Conservation (phyloP, 306 rosid species). For the Corylus americana region DNA sequence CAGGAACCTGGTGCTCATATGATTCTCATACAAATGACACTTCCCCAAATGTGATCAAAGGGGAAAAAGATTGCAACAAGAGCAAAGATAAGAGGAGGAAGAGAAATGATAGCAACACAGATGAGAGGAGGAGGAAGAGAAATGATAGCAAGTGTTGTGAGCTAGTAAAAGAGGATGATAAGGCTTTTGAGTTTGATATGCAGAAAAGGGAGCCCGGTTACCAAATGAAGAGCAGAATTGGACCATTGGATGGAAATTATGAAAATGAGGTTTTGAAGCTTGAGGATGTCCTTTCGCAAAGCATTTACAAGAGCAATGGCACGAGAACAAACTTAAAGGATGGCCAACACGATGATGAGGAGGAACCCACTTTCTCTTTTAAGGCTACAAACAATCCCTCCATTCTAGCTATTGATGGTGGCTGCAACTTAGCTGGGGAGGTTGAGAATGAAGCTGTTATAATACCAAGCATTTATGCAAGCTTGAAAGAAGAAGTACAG, state of each 20-base stretch:
- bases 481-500: background rate
- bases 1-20: background rate
- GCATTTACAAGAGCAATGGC: background rate
- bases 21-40: background rate
- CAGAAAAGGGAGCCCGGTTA: background rate
- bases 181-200: background rate
- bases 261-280: background rate
- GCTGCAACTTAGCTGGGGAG: background rate
- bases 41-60: background rate
- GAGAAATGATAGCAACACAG: background rate
- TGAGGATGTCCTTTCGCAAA: slow-evolving; percentile 20
- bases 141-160: background rate
- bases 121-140: background rate
- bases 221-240: background rate
- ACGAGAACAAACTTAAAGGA: background rate
- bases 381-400: background rate
- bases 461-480: background rate
- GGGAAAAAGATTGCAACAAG: background rate
- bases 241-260: background rate
- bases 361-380: background rate
- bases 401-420: background rate
- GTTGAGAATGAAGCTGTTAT: background rate
- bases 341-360: background rate
- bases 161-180: background rate
- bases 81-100: background rate